Conservation (phyloP, 306 rosid genomes). For the Acacia crassicarpa region DNA sequence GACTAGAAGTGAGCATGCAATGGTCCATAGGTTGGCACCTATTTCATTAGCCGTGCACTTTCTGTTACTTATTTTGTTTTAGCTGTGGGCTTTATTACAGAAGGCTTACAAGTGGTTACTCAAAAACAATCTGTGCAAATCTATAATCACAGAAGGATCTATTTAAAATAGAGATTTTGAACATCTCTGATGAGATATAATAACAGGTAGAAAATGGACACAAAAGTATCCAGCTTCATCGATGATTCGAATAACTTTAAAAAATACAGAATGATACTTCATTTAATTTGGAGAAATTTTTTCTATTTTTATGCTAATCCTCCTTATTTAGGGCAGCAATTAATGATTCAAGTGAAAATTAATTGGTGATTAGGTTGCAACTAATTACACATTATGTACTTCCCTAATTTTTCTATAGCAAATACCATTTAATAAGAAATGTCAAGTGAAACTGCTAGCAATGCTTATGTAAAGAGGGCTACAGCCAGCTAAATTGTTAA, state of each 20-base stretch:
- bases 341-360: background rate
- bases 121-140: background rate
- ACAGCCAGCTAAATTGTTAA: background rate
- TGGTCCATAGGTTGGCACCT: background rate
- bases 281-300: background rate
- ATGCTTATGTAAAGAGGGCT: background rate
- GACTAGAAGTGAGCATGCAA: conserved; percentile 16
- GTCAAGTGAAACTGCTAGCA: background rate
- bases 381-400: background rate
- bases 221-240: background rate
- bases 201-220: background rate
- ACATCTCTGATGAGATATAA: background rate
- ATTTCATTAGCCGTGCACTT: background rate
- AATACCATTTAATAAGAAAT: background rate
- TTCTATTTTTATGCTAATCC: background rate
- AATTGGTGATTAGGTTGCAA: background rate
- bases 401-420: conserved; percentile 12
- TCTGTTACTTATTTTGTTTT: background rate
- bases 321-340: conserved; percentile 8
- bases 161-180: background rate
- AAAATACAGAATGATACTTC: background rate
- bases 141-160: background rate
- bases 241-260: background rate
- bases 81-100: conserved; percentile 5
- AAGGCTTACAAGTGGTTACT: conserved; percentile 5